Base-by-base conservation (phyloP, 768 basidiomycete genomes). In the Leccinum truebloodii region DNA sequence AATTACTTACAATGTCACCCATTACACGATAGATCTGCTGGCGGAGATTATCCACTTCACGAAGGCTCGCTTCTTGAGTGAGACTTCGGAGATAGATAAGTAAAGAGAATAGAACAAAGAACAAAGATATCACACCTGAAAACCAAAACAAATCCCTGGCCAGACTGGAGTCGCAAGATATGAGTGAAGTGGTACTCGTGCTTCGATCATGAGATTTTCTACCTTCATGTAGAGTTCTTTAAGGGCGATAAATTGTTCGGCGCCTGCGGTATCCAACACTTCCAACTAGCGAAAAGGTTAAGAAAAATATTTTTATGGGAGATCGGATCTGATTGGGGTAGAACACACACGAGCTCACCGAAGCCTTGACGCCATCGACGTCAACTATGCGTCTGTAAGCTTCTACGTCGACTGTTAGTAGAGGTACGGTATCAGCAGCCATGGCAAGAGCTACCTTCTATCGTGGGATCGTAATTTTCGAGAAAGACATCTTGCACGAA, bases 211-310 rank as follows among this genome's bases (percentile, higher is more conserved):
- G 51, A 41, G 10, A 57, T 8, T 49, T 24, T 14, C 44, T 60
- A 89, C 90, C 82, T 90, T 86, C 71, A 93, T 92, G 69, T 92
- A 92, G 9, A 88, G 78, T 74, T 93, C 91, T 63, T 90, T 91
- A 55, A 92, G 76, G 9, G 87, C 87, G 16, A 81, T 89, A 72
- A 93, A 93, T 72, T 92, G 91, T 66, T 92, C 91, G n/a, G 88
- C 87, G 13, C 91, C 91, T 24, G 91, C 91, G 12, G 91, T 92
- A 71, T 93, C 91, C 58, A 92, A 73, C 55, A 93, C 85, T 71
- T 93, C 88, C 57, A 92, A 83, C 91, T 92, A 66, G 35, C 20
- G 53, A 50, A 22, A 56, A n/a, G 35, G 14, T 34, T 71, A 34
- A 71, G 63, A 55, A 55, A 63, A 28, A 34, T 2, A 59, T 58